These are phyloP conservation scores for Trametes meyenii DNA, from an alignment of 768 basidiomycete species.

Conservation along the genomic window DNA sequence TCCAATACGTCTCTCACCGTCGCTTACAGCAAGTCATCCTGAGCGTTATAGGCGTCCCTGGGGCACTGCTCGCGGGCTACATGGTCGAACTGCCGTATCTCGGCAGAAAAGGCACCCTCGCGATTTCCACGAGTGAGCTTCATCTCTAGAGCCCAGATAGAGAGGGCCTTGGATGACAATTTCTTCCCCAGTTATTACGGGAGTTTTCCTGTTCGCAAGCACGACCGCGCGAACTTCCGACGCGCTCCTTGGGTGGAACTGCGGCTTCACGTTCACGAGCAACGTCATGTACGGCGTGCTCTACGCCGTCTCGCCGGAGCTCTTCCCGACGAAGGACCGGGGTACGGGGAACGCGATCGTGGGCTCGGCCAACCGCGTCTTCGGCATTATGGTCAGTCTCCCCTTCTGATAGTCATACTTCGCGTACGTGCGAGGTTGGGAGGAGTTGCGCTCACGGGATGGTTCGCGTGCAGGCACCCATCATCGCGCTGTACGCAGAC, in stretches of 20 bases:
- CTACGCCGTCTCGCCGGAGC: slow-evolving; percentile 48
- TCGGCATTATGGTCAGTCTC: slow-evolving; percentile 56
- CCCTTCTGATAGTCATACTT: no score
- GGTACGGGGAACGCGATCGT: slow-evolving; percentile 61
- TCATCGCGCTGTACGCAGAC: slow-evolving; percentile 52
- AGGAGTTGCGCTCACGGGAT: no score
- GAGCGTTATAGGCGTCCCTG: slow-evolving; percentile 59
- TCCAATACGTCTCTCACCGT: not conserved
- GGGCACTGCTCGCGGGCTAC: slow-evolving; percentile 57
- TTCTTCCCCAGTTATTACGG: slow-evolving; percentile 46
- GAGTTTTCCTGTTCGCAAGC: slow-evolving; percentile 57
- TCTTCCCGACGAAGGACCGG: slow-evolving; percentile 57
- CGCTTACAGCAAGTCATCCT: slow-evolving; percentile 52
- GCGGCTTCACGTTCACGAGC: slow-evolving; percentile 56
- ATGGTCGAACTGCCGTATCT: slow-evolving; percentile 53
- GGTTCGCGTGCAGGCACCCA: slow-evolving; percentile 41
- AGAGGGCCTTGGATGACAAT: slow-evolving; percentile 6
- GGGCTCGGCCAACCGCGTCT: slow-evolving; percentile 54
- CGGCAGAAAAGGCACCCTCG: slow-evolving; percentile 57
- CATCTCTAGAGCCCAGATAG: not conserved
- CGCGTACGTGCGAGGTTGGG: no score
- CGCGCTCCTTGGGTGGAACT: slow-evolving; percentile 59
- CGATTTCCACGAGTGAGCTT: slow-evolving; percentile 48
- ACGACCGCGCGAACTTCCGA: slow-evolving; percentile 58
- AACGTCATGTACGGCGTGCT: slow-evolving; percentile 59